Evolutionary conservation across 2,329 filamentous ascomycete species (phyloP), one percentile per base, ranked within the genome.

Genomic region (Zarea fungicola): DNA sequence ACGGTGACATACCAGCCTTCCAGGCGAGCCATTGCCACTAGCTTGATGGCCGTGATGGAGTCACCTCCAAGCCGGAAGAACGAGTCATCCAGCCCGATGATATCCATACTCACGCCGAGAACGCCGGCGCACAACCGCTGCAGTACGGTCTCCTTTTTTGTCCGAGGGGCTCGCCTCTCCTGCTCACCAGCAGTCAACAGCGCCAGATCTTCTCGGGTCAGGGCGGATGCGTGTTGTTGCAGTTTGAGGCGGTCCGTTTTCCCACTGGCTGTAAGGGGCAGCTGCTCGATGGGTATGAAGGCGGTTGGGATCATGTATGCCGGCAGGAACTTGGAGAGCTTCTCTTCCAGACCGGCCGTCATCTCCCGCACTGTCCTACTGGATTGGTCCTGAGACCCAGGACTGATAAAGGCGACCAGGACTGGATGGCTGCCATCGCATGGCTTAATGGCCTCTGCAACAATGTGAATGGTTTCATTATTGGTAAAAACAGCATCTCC

Each of bases 31-130:
- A 62, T 41, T 8, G 51, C 25, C 7, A 47, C 47, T 42, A n/a
- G n/a, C 65, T 69, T 68, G n/a, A 76, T 77, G 1, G 71, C 71
- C 3, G 62, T 50, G 1, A 74, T 63, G 0, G 72, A 74, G 52
- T 74, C 70, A 18, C 72, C 72, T 6, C 72, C 72, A 0, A 73
- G 61, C 1, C 62, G 62, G 60, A 75, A 73, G 56, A 75, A 75
- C 54, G 68, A 70, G 52, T 71, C 65, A 5, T 71, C 62, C 4
- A 61, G 48, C 6, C 65, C 63, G 16, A 73, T 66, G 13, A 39
- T 28, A 8, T 25, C 28, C 9, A 34, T 16, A 6, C 31, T 34
- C 3, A 48, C 13, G 14, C 32, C 35, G 13, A 53, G 44, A 9
- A 49, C 16, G n/a, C 19, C 18, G 18, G 19, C n/a, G 34, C 42